These are phyloP conservation scores for Alternaria angustiovoidea DNA, from an alignment of 2,329 filamentous ascomycete species.

Conservation along the genomic window DNA sequence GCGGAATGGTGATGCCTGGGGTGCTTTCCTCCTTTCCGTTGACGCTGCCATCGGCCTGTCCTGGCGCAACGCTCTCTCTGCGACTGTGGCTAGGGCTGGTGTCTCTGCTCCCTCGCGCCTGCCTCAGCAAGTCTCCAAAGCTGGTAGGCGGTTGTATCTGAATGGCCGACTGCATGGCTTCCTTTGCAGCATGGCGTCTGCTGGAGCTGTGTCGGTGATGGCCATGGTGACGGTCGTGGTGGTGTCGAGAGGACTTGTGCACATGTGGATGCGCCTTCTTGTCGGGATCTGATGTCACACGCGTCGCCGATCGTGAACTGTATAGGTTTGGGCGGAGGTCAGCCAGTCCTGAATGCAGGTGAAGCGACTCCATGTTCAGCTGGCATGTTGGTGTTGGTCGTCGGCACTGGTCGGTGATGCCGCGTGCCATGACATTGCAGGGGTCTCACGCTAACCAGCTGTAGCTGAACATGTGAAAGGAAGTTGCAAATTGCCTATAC, in stretches of 20 bases:
- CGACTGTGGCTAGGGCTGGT: conserved; percentile 42
- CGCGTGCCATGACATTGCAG: conserved; percentile 20
- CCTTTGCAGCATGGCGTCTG: conserved; percentile 49
- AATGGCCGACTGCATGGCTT: conserved; percentile 55
- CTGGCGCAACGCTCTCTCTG: conserved; percentile 36
- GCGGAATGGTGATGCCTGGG: conserved; percentile 23
- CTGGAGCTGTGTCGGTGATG: conserved; percentile 41
- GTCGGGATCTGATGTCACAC: conserved; percentile 38
- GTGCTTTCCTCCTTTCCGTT: conserved; percentile 17
- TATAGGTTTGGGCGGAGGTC: conserved; percentile 36
- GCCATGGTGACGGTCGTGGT: conserved; percentile 40
- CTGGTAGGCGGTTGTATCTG: conserved; percentile 56
- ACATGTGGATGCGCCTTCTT: conserved; percentile 38
- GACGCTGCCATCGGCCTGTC: conserved; percentile 16
- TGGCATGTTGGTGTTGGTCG: conserved; percentile 15
- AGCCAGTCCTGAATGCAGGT: conserved; percentile 27
- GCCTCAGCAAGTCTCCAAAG: conserved; percentile 54
- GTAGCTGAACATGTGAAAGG: conserved; percentile 7
- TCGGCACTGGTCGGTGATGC: neutral
- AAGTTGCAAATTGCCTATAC: neutral
- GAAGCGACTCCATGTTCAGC: conserved; percentile 35
- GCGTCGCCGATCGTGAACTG: conserved; percentile 30
- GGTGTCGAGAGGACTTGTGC: conserved; percentile 34
- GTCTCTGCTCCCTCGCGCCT: conserved; percentile 42
- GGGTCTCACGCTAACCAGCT: conserved; percentile 15